A percentile compares a stretch with the other conserved stretches of the same genome.
Evolutionary conservation across 2,329 filamentous ascomycete genomes (phyloP).

Genomic region (Alternaria ethzedia): DNA sequence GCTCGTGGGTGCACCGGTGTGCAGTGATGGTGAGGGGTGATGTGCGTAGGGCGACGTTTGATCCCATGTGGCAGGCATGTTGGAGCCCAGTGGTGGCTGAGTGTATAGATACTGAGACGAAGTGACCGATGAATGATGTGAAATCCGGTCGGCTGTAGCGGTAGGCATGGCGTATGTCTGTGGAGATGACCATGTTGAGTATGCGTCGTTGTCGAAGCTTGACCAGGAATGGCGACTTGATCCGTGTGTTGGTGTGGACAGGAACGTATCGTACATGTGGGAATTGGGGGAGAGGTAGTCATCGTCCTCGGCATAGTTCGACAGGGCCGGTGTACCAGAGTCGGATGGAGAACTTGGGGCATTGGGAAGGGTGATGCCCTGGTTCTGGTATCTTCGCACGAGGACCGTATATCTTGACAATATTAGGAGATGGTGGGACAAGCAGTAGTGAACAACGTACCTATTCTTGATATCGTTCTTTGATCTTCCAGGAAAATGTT

Average conservation of each 20-base stretch:
- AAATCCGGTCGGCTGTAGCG: constrained; percentile 9
- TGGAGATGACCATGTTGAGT: constrained; percentile 32
- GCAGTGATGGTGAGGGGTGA: constrained; percentile 20
- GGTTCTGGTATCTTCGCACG: constrained; percentile 38
- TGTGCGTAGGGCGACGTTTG: constrained; percentile 26
- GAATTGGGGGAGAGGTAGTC: constrained; percentile 22
- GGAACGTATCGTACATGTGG: constrained; percentile 23
- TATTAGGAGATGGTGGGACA: background rate
- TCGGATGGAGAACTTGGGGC: constrained; percentile 32
- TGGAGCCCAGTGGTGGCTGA: constrained; percentile 18
- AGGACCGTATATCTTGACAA: constrained; percentile 38
- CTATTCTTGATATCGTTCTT: constrained; percentile 51
- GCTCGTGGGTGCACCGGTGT: constrained; percentile 16
- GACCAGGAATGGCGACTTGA: constrained; percentile 31
- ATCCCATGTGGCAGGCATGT: constrained; percentile 21
- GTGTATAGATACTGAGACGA: constrained; percentile 14
- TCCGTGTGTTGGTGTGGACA: constrained; percentile 25
- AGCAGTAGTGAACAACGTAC: constrained; percentile 17
- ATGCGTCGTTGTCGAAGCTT: constrained; percentile 22
- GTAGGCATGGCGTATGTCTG: constrained; percentile 24
- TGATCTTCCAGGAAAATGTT: constrained; percentile 45
- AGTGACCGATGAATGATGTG: constrained; percentile 11
- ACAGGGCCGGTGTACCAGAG: constrained; percentile 16
- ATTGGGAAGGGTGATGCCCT: constrained; percentile 35
- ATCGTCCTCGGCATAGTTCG: constrained; percentile 27